These are phyloP conservation scores for Phycomyces blakesleeanus DNA, from an alignment of 192 early-diverging fungal genomes.

Conservation along the genomic window DNA sequence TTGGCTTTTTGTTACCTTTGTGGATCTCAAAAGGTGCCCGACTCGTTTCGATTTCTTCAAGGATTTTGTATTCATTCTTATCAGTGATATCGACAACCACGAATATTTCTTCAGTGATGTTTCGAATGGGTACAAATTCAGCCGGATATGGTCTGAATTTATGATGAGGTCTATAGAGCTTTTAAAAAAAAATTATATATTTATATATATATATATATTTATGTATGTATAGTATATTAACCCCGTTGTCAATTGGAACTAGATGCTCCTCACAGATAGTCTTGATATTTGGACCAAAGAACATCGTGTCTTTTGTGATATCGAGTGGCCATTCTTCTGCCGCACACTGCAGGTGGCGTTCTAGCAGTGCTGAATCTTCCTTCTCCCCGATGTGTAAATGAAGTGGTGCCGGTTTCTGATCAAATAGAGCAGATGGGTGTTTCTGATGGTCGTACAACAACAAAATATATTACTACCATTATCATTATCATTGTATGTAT, in stretches of 20 bases:
- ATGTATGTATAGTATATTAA: neutral
- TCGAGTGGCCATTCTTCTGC: conserved; percentile 54
- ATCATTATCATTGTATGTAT: neutral
- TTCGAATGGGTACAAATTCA: conserved; percentile 44
- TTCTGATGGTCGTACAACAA: neutral
- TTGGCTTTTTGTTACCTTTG: conserved; percentile 36
- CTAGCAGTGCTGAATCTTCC: conserved; percentile 35
- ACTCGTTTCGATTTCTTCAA: conserved; percentile 51
- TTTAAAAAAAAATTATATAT: neutral
- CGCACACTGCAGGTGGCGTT: conserved; percentile 70
- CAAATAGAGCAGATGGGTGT: conserved; percentile 50
- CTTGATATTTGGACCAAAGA: conserved; percentile 25
- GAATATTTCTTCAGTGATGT: conserved; percentile 42
- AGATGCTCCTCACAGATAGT: conserved; percentile 25
- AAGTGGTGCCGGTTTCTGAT: conserved; percentile 26
- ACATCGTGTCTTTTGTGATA: conserved; percentile 15
- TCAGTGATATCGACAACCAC: conserved; percentile 49
- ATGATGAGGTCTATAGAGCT: conserved; percentile 45
- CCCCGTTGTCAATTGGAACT: conserved; percentile 3
- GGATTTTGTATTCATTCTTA: conserved; percentile 29
- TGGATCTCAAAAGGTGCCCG: conserved; percentile 56
- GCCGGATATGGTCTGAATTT: conserved; percentile 44
- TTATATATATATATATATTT: neutral
- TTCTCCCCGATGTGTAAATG: conserved; percentile 40
- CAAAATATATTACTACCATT: neutral